These are phyloP conservation scores for Chrysopogon serrulatus DNA, from an alignment of 176 grass and related monocot species.

Conservation along the genomic window DNA sequence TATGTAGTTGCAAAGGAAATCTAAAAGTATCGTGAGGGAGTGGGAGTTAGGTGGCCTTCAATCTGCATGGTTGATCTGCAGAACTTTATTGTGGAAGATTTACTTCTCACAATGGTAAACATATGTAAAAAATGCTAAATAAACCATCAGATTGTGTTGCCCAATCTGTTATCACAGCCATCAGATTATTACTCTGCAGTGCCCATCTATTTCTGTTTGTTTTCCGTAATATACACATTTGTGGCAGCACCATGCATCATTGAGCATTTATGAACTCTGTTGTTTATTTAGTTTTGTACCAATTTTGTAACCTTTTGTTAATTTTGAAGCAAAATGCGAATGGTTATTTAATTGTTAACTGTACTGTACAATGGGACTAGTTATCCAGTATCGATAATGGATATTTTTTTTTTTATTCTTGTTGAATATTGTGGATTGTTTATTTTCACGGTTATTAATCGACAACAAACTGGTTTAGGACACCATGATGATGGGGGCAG, in stretches of 20 bases:
- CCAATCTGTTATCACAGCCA: background rate
- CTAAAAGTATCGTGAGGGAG: background rate
- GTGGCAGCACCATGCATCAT: background rate
- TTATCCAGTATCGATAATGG: background rate
- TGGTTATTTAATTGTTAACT: background rate
- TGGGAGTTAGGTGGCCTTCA: background rate
- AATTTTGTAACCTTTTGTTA: background rate
- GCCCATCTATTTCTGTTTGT: background rate
- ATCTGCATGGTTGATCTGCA: background rate
- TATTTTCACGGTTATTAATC: background rate
- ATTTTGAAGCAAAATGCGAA: background rate
- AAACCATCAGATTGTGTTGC: background rate
- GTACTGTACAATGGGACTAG: background rate
- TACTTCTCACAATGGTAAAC: background rate
- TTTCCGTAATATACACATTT: background rate
- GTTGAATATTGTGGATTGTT: background rate
- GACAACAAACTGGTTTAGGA: slow-evolving; percentile 40
- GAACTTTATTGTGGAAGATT: background rate
- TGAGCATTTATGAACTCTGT: background rate
- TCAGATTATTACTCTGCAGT: background rate
- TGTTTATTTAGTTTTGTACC: background rate
- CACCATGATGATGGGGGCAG: slow-evolving; percentile 90
- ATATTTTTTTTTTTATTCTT: background rate
- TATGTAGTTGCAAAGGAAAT: background rate
- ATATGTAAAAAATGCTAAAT: background rate